Evolutionary conservation across 176 grass and related monocot species (phyloP), one percentile per base, ranked within the genome.

Genomic region (Rhynchospora breviuscula): DNA sequence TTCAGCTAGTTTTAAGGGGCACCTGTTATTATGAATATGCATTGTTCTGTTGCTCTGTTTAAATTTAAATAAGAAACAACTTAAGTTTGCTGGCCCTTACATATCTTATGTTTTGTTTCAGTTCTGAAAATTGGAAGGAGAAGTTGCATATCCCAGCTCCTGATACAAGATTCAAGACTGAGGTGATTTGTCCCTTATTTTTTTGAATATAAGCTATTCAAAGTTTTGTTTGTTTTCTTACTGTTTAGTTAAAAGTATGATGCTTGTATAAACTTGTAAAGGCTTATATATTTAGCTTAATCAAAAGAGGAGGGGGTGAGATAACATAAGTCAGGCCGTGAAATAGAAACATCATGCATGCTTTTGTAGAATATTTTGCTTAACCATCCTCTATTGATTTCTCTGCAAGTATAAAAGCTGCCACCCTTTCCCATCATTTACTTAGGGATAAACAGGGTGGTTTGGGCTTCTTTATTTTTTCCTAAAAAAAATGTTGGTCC

Each of bases 101-200:
- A 81, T 63, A 46, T 80, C 76, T 19, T 81, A 33, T 91, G 6
- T 25, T 17, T 92, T 65, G 66, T 87, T 84, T 85, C 87, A 98
- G 95, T 89, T 93, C 85, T 46, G 89, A 93, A 89, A 89, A 91
- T 86, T 98, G 95, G 95, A 98, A 98, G 82, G 81, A 90, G 47
- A 92, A 87, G 89, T 88, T 98, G 84, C 94, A 88, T 79, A 87
- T 98, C 46, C 95, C 92, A 53, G 86, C 89, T 51, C 60, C 68
- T 76, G 95, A 98, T 91, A 93, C 95, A 17, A 87, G 95, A 66
- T 94, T 91, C 89, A 94, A 52, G 57, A 98, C 95, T 21, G 92
- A 98, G 89, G 95, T 98, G 88, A 88, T 79, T 85, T 78, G 15
- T 21, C 49, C 65, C 65, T 88, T 80, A 52, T 59, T 29, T 11